phyloP scores from a whole-genome alignment of 78 protist species.

The Andalucia godoyi region DNA sequence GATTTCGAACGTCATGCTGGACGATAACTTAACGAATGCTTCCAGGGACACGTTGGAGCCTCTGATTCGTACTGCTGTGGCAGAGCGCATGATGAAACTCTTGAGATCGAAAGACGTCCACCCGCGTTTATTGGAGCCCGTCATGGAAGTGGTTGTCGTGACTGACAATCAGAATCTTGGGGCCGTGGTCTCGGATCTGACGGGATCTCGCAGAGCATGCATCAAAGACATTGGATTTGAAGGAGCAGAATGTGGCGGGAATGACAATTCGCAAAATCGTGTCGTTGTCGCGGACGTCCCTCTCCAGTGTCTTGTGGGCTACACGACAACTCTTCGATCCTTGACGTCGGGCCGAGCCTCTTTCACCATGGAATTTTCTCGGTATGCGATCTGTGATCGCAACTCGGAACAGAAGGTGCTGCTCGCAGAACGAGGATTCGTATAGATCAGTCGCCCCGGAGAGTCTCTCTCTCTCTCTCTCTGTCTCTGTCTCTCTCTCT shows the following conservation, averaged over 20 bases:
- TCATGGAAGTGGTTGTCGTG: not conserved
- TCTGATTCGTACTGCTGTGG: not conserved
- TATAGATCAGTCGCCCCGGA: too few relatives aligned
- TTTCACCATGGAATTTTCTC: not conserved
- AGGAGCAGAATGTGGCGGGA: too few relatives aligned
- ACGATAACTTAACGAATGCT: not conserved
- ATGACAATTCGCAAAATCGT: too few relatives aligned
- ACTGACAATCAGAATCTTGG: not conserved
- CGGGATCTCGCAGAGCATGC: not conserved
- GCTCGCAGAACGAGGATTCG: not conserved
- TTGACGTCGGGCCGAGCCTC: not conserved
- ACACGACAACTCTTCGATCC: not conserved
- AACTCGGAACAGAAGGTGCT: not conserved
- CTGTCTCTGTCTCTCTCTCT: too few relatives aligned
- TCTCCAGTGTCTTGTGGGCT: not conserved
- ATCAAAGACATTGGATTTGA: not conserved
- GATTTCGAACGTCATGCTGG: not conserved
- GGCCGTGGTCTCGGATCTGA: not conserved
- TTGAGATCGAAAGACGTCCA: not conserved
- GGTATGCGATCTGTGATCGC: not conserved
- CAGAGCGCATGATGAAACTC: not conserved
- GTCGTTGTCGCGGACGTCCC: not conserved
- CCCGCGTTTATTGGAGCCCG: not conserved
- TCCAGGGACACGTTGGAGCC: not conserved
- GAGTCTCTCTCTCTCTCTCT: too few relatives aligned